Base-by-base conservation (phyloP, 2,329 filamentous ascomycete genomes). In the Penicillium sp. region DNA sequence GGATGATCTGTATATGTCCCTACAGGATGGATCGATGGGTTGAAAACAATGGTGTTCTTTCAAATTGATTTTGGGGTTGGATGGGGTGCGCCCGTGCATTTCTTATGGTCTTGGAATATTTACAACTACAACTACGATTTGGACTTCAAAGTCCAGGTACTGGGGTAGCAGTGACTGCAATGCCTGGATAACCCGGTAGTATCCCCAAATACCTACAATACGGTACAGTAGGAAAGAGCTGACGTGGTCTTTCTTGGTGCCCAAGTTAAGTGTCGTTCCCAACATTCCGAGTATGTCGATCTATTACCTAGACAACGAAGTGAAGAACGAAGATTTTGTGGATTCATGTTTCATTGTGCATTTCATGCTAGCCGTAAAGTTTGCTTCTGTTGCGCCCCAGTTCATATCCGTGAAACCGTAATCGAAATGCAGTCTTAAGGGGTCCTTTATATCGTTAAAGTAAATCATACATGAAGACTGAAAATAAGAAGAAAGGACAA, bases 391-490 rank as follows among this genome's bases (percentile, higher is more conserved):
- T 45, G 42, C 42, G 44, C 44, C 44, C n/a, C 43, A 25, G 8
- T 40, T 11, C 37, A 40, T 20, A 22, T 40, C 11, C 37, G 37
- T 40, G 6, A 22, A 40, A 14, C 18, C 37, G 14, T 40, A 22
- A 37, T 37, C 6, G 5, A 40, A 37, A 23, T 18, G 23, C 31
- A 37, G 14, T 49, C 31, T 37, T 49, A 26, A 49, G 42, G 18
- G 27, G 46, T 22, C 27, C 22, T 51, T 53, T 46, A 40, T 44
- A 31, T 44, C 49, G 53, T 56, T 56, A 56, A 51, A 18, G 33
- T 50, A 47, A 42, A 33, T 46, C 31, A 43, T 35, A 43, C 41
- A 51, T 23, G 40, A 51, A 25, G 20, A 23, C n/a, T 27, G 41
- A 52, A 23, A 33, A 15, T 20, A 37, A 44, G 15, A 14, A 25